A percentile compares a stretch with the other conserved stretches of the same genome.
These are phyloP conservation scores for Geotrichum klebahnii DNA, from an alignment of 1,139 yeast genomes.

Conservation along the genomic window DNA sequence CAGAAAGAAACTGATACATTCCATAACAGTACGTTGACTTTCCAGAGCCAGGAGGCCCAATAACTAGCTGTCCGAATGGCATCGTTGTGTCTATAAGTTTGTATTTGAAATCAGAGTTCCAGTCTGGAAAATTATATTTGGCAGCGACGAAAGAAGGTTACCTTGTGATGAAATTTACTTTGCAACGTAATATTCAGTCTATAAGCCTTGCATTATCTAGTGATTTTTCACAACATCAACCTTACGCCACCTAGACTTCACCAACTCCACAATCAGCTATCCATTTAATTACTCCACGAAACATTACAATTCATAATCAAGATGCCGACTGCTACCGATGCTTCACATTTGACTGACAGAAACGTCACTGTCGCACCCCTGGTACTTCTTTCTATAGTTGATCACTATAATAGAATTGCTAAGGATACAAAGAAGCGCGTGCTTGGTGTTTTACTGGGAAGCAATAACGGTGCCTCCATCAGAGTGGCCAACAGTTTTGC, in stretches of 20 bases:
- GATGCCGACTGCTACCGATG: constrained; percentile 24
- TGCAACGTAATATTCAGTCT: background rate
- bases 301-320: background rate
- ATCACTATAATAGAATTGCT: constrained; percentile 85
- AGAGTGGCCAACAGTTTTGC: constrained; percentile 49
- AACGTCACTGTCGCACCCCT: constrained; percentile 92
- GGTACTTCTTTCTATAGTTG: constrained; percentile 89
- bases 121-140: background rate
- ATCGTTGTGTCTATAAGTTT: constrained; percentile 21
- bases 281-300: no score
- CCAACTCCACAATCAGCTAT: no score
- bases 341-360: constrained; percentile 38
- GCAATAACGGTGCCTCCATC: constrained; percentile 44
- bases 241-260: no score
- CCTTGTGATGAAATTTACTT: background rate
- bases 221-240: background rate
- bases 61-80: constrained; percentile 81
- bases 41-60: constrained; percentile 98
- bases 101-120: background rate
- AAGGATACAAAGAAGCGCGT: constrained; percentile 72
- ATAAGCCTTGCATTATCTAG: background rate
- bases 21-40: constrained; percentile 94
- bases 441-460: constrained; percentile 91
- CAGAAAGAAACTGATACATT: constrained; percentile 81
- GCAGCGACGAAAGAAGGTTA: background rate